These are phyloP conservation scores for Pleurozium schreberi DNA, from an alignment of 225 moss, liverwort and hornwort species.

Conservation along the genomic window DNA sequence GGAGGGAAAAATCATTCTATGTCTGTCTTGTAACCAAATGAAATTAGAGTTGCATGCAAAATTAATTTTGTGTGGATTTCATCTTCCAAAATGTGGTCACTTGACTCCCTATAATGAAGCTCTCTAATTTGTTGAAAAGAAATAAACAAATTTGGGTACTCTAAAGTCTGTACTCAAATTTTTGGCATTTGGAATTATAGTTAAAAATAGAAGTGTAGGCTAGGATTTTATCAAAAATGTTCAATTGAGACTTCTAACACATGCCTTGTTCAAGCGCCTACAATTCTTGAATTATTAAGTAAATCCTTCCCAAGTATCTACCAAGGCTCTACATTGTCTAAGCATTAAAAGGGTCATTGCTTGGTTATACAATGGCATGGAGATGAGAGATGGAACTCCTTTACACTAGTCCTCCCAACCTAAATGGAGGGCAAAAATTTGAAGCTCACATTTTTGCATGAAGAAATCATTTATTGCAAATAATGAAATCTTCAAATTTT, in stretches of 20 bases:
- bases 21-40: not conserved
- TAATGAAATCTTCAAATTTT: not conserved
- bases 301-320: not conserved
- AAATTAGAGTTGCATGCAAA: too few relatives aligned
- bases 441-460: accelerated
- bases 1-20: not conserved
- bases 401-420: not conserved
- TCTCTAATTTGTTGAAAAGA: too few relatives aligned
- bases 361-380: accelerated
- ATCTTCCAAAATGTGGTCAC: too few relatives aligned
- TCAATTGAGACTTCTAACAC: not conserved
- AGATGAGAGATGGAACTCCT: not conserved
- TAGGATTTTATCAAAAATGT: too few relatives aligned
- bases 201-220: too few relatives aligned
- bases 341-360: accelerated
- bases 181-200: too few relatives aligned
- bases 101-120: too few relatives aligned
- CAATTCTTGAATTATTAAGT: not conserved
- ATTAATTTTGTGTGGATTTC: too few relatives aligned
- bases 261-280: accelerated
- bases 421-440: not conserved
- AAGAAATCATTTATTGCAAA: not conserved
- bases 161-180: too few relatives aligned
- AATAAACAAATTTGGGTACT: too few relatives aligned
- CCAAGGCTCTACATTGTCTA: not conserved